Evolutionary conservation across 148 eudicot genomes (phyloP).

Genomic region (Vaccinium corymbosum): DNA sequence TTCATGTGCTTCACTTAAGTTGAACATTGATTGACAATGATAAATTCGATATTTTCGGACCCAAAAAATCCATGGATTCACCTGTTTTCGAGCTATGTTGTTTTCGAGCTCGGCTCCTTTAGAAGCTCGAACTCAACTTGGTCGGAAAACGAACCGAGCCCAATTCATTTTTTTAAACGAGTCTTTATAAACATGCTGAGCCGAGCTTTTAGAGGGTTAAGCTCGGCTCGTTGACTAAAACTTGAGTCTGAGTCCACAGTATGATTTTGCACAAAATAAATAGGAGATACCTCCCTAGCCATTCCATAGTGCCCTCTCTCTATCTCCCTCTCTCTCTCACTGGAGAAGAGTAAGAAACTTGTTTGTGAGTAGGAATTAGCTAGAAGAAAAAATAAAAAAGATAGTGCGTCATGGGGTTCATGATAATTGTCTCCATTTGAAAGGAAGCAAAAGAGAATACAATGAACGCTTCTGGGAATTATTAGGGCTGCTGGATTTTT

Average conservation of each 20-base stretch:
- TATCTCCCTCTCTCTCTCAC: background rate
- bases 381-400: background rate
- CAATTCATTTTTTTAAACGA: too few relatives aligned
- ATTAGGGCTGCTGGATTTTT: background rate
- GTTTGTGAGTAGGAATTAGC: background rate
- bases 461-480: constrained; percentile 12
- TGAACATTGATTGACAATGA: too few relatives aligned
- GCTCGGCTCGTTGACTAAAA: too few relatives aligned
- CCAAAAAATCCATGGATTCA: too few relatives aligned
- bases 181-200: too few relatives aligned
- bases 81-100: too few relatives aligned
- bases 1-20: too few relatives aligned
- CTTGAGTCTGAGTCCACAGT: background rate
- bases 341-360: background rate
- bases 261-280: background rate
- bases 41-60: too few relatives aligned
- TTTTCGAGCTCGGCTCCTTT: too few relatives aligned
- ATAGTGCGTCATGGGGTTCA: background rate
- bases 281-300: background rate
- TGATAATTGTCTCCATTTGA: constrained; percentile 19
- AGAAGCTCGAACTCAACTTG: too few relatives aligned
- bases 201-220: too few relatives aligned
- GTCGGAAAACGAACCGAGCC: too few relatives aligned
- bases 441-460: constrained; percentile 7
- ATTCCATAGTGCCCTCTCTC: background rate